These are phyloP conservation scores for Castanea mollissima DNA, from an alignment of 306 rosid genomes.

Conservation along the genomic window DNA sequence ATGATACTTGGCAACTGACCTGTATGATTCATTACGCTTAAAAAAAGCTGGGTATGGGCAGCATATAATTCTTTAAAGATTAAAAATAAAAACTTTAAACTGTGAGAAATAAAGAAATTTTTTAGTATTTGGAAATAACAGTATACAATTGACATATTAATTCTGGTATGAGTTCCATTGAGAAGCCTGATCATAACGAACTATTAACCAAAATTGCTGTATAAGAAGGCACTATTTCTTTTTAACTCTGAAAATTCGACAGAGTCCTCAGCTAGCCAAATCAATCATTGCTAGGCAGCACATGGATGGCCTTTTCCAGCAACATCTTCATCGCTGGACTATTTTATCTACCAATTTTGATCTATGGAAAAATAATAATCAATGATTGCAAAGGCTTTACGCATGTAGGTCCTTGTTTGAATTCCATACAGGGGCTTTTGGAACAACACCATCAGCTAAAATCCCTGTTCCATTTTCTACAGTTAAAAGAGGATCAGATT, in stretches of 20 bases:
- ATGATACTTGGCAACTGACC: too few species aligned
- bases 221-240: not conserved
- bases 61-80: not conserved
- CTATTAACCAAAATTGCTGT: conserved; percentile 26
- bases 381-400: not conserved
- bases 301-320: conserved; percentile 33
- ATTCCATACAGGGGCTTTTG: conserved; percentile 51
- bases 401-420: conserved; percentile 66
- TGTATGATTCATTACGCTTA: too few species aligned
- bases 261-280: not conserved
- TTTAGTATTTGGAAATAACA: not conserved
- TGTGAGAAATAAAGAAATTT: not conserved
- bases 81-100: not conserved
- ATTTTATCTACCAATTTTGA: conserved; percentile 7
- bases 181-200: conserved; percentile 14
- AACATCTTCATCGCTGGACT: conserved; percentile 53
- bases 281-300: not conserved
- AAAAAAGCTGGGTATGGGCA: too few species aligned
- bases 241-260: not conserved
- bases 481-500: conserved; percentile 60
- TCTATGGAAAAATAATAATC: conserved; percentile 5
- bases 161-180: conserved; percentile 10
- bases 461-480: conserved; percentile 53
- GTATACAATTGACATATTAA: conserved; percentile 11
- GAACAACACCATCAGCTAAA: conserved; percentile 39